These are phyloP conservation scores for Artemisia annua DNA, from an alignment of 129 eudicot species.

Conservation along the genomic window DNA sequence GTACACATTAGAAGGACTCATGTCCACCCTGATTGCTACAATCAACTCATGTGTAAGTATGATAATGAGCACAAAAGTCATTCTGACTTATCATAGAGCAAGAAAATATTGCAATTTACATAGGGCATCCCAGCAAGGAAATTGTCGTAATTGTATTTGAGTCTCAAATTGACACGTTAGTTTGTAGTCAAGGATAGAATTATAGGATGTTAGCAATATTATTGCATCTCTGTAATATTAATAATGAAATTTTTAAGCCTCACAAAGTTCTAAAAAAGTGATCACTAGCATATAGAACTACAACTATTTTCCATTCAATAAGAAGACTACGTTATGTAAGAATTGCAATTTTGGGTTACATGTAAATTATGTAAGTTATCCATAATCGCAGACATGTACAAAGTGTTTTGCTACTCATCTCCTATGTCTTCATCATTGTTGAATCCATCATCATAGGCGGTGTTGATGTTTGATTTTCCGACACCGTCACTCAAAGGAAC, in stretches of 20 bases:
- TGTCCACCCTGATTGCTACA: conserved; percentile 2
- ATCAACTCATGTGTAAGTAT: neutral
- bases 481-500: no score
- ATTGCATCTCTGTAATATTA: conserved; percentile 8
- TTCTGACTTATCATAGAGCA: neutral
- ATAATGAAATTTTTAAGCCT: neutral
- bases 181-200: conserved; percentile 4
- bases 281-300: conserved; percentile 21
- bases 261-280: conserved; percentile 95
- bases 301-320: neutral
- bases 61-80: neutral
- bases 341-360: neutral
- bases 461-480: no score
- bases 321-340: neutral
- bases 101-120: neutral
- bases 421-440: no score
- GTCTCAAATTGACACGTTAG: neutral
- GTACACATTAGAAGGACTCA: neutral
- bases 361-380: neutral
- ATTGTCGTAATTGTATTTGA: neutral
- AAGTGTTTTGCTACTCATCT: neutral
- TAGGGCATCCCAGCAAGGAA: neutral
- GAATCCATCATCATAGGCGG: no score
- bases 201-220: conserved; percentile 1
- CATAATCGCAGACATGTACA: neutral